A percentile compares a stretch with the other conserved stretches of the same genome.
phyloP scores from a whole-genome alignment of 208 protist species.

The Leptomonas pyrrhocoris region DNA sequence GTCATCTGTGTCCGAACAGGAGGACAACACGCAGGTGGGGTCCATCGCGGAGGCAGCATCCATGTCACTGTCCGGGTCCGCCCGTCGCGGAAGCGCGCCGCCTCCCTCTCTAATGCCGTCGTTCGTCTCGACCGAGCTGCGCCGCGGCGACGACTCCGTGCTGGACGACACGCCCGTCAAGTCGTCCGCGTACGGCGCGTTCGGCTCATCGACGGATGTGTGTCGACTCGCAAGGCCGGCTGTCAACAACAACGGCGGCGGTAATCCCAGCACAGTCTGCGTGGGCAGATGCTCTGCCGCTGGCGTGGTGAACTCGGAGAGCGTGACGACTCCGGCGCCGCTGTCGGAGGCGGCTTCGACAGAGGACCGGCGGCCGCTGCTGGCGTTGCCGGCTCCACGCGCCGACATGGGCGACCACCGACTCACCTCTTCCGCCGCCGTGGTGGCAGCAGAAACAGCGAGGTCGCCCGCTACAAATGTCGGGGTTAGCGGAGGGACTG shows the following conservation, averaged over 20 bases:
- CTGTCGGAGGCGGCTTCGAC: constrained; percentile 17
- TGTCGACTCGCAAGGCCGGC: neutral
- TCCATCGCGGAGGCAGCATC: constrained; percentile 25
- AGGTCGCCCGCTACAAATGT: neutral
- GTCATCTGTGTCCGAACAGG: constrained; percentile 2
- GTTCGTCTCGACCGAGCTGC: neutral
- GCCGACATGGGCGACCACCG: constrained; percentile 9
- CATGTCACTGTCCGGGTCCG: constrained; percentile 13
- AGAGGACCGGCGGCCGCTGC: constrained; percentile 7
- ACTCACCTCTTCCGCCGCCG: neutral
- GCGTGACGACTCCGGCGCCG: constrained; percentile 8
- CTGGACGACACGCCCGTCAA: constrained; percentile 29
- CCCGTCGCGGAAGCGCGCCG: neutral
- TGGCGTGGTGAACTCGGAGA: constrained; percentile 19
- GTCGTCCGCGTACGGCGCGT: neutral
- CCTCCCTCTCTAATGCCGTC: neutral
- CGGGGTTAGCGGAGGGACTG: neutral
- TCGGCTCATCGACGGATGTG: neutral
- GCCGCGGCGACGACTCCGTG: constrained; percentile 11
- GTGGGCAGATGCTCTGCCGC: neutral
- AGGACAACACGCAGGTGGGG: constrained; percentile 19
- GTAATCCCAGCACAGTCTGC: neutral
- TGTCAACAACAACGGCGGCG: neutral
- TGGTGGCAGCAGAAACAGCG: neutral
- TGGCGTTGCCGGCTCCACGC: neutral